A percentile compares a stretch with the other conserved stretches of the same genome.
phyloP scores from a whole-genome alignment of 2,329 filamentous ascomycete species.

The Colletotrichum magnum region DNA sequence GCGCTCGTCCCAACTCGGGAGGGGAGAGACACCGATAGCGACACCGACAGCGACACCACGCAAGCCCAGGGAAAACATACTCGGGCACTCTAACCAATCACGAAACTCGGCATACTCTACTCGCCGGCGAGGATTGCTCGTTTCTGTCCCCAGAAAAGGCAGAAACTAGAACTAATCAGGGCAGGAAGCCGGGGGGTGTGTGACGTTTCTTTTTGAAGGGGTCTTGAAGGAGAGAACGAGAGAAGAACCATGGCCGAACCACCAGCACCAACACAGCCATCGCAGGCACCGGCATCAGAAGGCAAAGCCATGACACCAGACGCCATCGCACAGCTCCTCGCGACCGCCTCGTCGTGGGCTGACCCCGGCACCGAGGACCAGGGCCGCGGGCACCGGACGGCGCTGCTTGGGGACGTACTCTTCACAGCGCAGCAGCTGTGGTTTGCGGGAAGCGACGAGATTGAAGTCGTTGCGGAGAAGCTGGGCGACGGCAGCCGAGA shows the following conservation, averaged over 20 bases:
- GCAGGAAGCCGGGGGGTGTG: too few species aligned
- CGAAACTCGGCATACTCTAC: too few species aligned
- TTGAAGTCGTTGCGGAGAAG: constrained; percentile 65
- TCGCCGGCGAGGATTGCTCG: too few species aligned
- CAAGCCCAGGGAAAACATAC: neutral
- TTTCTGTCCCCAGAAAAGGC: too few species aligned
- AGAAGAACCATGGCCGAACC: constrained; percentile 11
- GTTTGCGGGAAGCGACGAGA: constrained; percentile 54
- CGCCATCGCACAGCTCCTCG: constrained; percentile 23
- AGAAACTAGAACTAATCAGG: too few species aligned
- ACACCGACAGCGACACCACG: neutral
- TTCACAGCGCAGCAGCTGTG: constrained; percentile 56
- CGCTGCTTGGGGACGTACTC: constrained; percentile 50
- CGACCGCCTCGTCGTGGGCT: constrained; percentile 24
- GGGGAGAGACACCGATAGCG: neutral
- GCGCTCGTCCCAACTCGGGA: neutral
- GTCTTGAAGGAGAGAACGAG: too few species aligned
- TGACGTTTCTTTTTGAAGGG: too few species aligned
- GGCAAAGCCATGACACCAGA: constrained; percentile 19
- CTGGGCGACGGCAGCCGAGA: constrained; percentile 70
- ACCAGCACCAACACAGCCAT: neutral
- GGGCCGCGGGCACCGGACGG: constrained; percentile 19
- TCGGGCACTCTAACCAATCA: too few species aligned
- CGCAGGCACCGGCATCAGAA: constrained; percentile 15
- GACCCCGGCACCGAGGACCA: constrained; percentile 26